phyloP scores from a whole-genome alignment of 345 rosid species.

The Arabidopsis suecica region DNA sequence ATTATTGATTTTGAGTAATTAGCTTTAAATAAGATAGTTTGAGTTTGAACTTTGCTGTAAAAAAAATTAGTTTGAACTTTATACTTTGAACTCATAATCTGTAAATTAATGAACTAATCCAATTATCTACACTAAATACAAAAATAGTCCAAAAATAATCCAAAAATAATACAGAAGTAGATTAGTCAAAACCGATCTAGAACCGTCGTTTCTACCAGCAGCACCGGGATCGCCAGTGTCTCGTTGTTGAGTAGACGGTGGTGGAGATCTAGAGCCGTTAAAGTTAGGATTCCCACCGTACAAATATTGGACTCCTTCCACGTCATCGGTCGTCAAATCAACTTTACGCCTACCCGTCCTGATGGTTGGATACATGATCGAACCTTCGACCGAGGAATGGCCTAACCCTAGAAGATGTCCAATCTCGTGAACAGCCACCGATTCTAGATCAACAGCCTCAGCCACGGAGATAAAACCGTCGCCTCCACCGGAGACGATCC shows the following conservation, averaged over 20 bases:
- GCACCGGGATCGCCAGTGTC: constrained; percentile 52
- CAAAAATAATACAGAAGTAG: constrained; percentile 9
- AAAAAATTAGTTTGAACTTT: not conserved
- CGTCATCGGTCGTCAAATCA: constrained; percentile 61
- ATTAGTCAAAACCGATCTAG: constrained; percentile 39
- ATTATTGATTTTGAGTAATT: not conserved
- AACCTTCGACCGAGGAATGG: constrained; percentile 73
- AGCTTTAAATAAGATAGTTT: not conserved
- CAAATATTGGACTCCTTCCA: constrained; percentile 70
- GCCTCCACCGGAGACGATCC: constrained; percentile 58
- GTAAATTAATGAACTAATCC: not conserved
- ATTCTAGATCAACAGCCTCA: constrained; percentile 72
- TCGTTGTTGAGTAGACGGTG: constrained; percentile 53
- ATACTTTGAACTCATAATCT: not conserved
- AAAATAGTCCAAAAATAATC: constrained; percentile 35
- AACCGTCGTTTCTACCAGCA: constrained; percentile 13
- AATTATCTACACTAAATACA: constrained; percentile 35
- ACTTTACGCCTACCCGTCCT: constrained; percentile 68
- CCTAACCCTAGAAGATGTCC: constrained; percentile 93
- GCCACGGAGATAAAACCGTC: constrained; percentile 23
- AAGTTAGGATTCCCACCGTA: constrained; percentile 75
- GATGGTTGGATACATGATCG: constrained; percentile 89
- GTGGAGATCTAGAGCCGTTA: constrained; percentile 50
- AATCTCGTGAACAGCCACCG: constrained; percentile 94
- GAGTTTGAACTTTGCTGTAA: not conserved